Base-by-base conservation (phyloP, 257 asterid genomes). In the Striga asiatica region DNA sequence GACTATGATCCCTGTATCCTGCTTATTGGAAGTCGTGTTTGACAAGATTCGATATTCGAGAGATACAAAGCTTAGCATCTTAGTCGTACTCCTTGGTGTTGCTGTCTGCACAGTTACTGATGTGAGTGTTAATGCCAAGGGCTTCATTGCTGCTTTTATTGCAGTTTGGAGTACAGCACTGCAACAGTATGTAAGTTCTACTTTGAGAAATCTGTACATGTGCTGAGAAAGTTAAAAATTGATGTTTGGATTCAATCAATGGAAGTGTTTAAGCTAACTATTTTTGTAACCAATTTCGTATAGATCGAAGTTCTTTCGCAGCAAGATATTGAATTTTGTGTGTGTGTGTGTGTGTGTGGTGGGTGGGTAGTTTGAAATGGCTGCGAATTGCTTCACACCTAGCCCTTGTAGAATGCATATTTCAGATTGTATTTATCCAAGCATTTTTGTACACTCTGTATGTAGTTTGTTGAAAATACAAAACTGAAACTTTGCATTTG, bases 31-130 rank as follows among this genome's bases (percentile, higher is more conserved):
- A 27, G 32, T 27, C 7, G 32, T 3, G 32, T 27, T 27, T 27
- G 88, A 80, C 73, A 74, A 77, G 67, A 80, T 80, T 47, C 78
- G 84, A 42, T 82, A 82, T 56, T 82, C 88, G 7, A 77, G 88
- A 27, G 32, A 27, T 7, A 27, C 32, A 27, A 27, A 27, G 32
- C 3, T 27, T 27, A 27, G 7, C 32, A 27, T 27, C 32, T 27
- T 31, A 3, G 10, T 31, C 1, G 38, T 31, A 8, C 3, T 31
- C 38, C 38, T 31, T 31, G 38, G 38, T 31, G 38, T 31, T 2
- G 38, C 38, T 31, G 38, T 31, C 38, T 31, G 38, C 38, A 31
- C 4, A 31, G 38, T 31, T 31, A 31, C 2, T 31, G 5, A 27
- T 27, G 32, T 27, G 32, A 27, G 32, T 27, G 32, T 27, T 27